phyloP scores from a whole-genome alignment of 2,329 filamentous ascomycete genomes.

The Pseudogymnoascus sp. region DNA sequence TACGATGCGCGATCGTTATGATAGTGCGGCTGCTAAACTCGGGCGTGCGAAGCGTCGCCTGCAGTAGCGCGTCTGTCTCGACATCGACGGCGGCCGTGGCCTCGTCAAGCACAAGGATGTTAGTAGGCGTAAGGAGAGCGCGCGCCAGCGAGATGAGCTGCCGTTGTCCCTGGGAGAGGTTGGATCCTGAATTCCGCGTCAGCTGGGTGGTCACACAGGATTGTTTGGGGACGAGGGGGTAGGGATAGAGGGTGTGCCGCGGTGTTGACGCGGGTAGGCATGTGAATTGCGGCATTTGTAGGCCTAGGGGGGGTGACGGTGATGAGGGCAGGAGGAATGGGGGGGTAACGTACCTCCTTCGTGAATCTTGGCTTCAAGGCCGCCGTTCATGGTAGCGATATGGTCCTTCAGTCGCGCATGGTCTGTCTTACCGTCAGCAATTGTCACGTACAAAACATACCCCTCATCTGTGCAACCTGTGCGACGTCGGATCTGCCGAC shows the following conservation, averaged over 20 bases:
- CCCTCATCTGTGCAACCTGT: constrained; percentile 17
- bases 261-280: neutral
- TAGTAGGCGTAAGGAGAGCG: constrained; percentile 87
- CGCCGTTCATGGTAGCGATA: constrained; percentile 75
- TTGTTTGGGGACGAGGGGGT: constrained; percentile 10
- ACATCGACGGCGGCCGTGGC: constrained; percentile 73
- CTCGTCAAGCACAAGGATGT: constrained; percentile 95
- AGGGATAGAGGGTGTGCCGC: constrained; percentile 10
- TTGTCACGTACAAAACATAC: constrained; percentile 19
- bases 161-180: constrained; percentile 88
- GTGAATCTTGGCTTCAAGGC: constrained; percentile 80
- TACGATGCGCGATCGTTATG: constrained; percentile 95
- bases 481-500: neutral
- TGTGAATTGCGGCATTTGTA: constrained; percentile 2
- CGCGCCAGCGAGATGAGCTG: constrained; percentile 91
- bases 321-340: neutral
- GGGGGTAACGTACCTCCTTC: constrained; percentile 70
- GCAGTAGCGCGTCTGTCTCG: constrained; percentile 59
- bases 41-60: constrained; percentile 53
- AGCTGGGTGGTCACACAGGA: constrained; percentile 9
- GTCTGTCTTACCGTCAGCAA: constrained; percentile 48
- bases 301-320: neutral
- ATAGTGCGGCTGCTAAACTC: constrained; percentile 87
- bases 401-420: constrained; percentile 92
- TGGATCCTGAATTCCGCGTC: constrained; percentile 58